These are phyloP conservation scores for Tetrahymena elliotti DNA, from an alignment of 73 alveolate genomes.

Conservation along the genomic window DNA sequence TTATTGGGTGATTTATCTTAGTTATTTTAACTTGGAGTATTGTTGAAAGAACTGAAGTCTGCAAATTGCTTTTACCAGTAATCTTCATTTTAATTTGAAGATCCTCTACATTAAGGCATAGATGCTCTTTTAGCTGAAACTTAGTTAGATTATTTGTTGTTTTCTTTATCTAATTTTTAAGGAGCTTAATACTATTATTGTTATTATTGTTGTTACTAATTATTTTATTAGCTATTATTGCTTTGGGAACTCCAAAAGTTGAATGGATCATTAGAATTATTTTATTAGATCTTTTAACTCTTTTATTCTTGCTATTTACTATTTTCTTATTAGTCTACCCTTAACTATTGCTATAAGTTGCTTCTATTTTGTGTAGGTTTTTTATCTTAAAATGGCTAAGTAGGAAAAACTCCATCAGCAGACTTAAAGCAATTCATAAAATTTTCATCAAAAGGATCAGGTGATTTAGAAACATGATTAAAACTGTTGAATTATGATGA, in stretches of 20 bases:
- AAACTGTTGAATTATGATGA: neutral
- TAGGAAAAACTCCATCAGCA: neutral
- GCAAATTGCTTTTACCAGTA: neutral
- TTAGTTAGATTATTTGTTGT: neutral
- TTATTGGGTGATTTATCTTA: neutral
- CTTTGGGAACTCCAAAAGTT: neutral
- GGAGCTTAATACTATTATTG: neutral
- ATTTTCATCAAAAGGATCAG: neutral
- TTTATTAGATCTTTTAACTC: neutral
- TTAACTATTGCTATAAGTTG: too few species aligned
- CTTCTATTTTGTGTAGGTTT: neutral
- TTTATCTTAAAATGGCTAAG: neutral
- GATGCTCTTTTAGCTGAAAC: neutral
- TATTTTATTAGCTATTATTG: neutral
- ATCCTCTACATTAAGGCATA: neutral
- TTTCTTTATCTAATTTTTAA: neutral
- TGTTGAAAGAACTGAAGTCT: neutral
- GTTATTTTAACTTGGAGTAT: neutral
- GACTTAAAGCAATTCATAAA: neutral
- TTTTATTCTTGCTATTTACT: neutral
- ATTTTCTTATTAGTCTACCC: neutral
- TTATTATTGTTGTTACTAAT: neutral
- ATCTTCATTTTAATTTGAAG: neutral
- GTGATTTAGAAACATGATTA: neutral
- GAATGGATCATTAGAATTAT: neutral